These are phyloP conservation scores for Cordyceps tenuipes DNA, from an alignment of 2,329 filamentous ascomycete genomes.

Conservation along the genomic window DNA sequence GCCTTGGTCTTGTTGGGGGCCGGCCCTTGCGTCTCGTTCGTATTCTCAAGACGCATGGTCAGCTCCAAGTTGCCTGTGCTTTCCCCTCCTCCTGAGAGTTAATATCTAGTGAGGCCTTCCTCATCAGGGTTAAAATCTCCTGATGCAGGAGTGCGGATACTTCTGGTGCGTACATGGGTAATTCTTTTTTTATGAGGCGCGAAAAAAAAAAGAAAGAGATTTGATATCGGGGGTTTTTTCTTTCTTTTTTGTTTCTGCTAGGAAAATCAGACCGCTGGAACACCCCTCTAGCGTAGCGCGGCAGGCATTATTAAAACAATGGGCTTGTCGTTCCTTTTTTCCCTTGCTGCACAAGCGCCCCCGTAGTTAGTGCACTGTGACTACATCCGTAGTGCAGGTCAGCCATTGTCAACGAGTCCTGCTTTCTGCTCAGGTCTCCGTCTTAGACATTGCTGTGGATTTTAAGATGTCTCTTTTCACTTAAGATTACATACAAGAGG, in stretches of 20 bases:
- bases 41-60: neutral
- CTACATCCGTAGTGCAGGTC: too few relatives aligned
- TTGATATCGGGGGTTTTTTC: slow-evolving; percentile 3
- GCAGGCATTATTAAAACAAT: neutral
- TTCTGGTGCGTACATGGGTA: neutral
- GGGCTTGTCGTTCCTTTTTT: neutral
- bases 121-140: neutral
- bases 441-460: neutral
- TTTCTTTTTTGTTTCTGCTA: neutral
- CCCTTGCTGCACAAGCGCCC: neutral
- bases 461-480: neutral
- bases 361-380: neutral
- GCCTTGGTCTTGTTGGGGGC: neutral
- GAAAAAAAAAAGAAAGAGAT: slow-evolving; percentile 5
- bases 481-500: neutral
- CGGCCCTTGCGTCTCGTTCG: neutral
- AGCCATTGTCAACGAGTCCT: neutral
- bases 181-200: neutral
- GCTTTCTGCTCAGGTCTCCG: neutral
- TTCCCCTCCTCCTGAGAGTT: too few relatives aligned
- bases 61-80: too few relatives aligned
- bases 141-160: slow-evolving; percentile 4
- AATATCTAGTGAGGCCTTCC: too few relatives aligned
- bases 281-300: neutral
- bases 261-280: too few relatives aligned